These are phyloP conservation scores for Asparagopsis taxiformis DNA, from an alignment of 31 red algal genomes.

Conservation along the genomic window DNA sequence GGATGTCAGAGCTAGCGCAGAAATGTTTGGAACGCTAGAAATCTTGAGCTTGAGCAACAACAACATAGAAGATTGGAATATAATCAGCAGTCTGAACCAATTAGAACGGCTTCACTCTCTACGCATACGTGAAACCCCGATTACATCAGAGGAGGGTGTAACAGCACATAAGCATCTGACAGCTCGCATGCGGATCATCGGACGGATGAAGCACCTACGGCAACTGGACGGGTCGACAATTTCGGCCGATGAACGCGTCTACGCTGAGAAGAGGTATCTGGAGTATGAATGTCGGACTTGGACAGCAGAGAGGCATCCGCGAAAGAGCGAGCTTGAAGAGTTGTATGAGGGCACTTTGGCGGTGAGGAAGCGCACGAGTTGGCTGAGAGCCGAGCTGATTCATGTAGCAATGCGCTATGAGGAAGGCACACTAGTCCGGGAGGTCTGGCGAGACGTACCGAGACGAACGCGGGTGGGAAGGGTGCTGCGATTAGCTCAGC, in stretches of 20 bases:
- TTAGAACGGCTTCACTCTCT: constrained; percentile 1
- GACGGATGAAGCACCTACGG: constrained; percentile 1
- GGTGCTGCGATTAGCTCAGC: not conserved
- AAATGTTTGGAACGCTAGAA: constrained; percentile 15
- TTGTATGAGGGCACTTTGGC: not conserved
- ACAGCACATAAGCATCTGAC: too few relatives aligned
- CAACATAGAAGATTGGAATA: constrained; percentile 28
- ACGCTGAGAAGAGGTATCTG: constrained; percentile 24
- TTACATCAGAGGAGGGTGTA: not conserved
- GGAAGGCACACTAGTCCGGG: not conserved
- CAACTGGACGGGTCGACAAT: constrained; percentile 32
- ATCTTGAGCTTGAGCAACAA: constrained; percentile 43
- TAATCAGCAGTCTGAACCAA: constrained; percentile 9
- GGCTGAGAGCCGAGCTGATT: not conserved
- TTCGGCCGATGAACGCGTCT: constrained; percentile 35
- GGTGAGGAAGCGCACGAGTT: not conserved
- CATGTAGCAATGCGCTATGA: not conserved
- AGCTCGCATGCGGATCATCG: constrained; percentile 7
- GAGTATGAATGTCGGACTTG: not conserved
- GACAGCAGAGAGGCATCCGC: not conserved
- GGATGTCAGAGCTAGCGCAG: not conserved
- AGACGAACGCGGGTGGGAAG: not conserved
- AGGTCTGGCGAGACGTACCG: constrained; percentile 2
- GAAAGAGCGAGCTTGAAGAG: not conserved
- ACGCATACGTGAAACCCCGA: constrained; percentile 25